A percentile compares a stretch with the other conserved stretches of the same genome.
Evolutionary conservation across 139 green algal genomes (phyloP).

Genomic region (Zygnema cylindricum): DNA sequence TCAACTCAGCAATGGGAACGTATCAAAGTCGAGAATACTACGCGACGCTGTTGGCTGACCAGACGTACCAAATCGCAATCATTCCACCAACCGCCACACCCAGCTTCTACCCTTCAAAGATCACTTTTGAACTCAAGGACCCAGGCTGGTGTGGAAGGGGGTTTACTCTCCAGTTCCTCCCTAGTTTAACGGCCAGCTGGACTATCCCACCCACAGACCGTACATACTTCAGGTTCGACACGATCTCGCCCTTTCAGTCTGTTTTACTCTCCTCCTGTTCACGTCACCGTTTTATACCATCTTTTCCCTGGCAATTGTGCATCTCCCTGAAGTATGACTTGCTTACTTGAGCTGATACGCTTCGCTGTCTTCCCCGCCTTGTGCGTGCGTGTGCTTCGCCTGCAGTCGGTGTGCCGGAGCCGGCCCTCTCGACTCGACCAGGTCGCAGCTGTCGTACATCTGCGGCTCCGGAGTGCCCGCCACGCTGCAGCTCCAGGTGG

Average conservation of each 20-base stretch:
- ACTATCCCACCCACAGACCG: neutral
- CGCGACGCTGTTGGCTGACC: constrained; percentile 5
- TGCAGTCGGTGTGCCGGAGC: too few relatives aligned
- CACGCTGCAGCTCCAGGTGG: too few relatives aligned
- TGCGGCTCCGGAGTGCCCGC: too few relatives aligned
- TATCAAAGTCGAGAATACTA: neutral
- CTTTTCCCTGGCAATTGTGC: too few relatives aligned
- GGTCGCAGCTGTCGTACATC: too few relatives aligned
- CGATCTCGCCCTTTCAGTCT: neutral
- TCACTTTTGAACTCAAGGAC: constrained; percentile 4
- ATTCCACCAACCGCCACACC: neutral
- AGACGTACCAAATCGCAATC: constrained; percentile 39
- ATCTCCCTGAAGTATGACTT: too few relatives aligned
- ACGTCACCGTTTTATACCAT: too few relatives aligned
- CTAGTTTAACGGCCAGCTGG: neutral
- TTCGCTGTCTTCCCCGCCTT: too few relatives aligned
- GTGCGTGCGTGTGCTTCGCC: too few relatives aligned
- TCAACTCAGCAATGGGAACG: neutral
- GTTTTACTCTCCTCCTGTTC: too few relatives aligned
- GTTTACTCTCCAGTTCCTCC: neutral
- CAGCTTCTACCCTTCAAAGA: neutral
- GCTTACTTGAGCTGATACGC: too few relatives aligned
- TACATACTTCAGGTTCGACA: neutral
- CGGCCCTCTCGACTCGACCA: too few relatives aligned
- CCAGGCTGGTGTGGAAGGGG: neutral